Evolutionary conservation across 352 stramenopile genomes (phyloP), one percentile per base, ranked within the genome.

Genomic region (Pythium diclinum): DNA sequence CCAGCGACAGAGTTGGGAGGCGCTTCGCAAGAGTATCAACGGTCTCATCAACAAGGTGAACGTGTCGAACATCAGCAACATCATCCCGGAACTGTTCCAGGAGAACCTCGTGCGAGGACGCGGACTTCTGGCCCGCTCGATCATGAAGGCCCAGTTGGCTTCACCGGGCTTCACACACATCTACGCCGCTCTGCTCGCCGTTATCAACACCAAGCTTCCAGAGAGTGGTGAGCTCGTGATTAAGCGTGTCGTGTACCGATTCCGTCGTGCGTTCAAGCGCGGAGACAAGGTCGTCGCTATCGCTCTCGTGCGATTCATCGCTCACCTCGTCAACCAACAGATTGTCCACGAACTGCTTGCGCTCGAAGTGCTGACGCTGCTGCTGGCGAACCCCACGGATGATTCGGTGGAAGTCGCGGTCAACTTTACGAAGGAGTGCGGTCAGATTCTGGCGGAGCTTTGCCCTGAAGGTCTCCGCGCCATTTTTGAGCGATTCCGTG

Each of bases 171-270:
- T 98, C 71, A 98, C 95, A 52, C 90, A 97, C 77, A 94, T 98
- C 47, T 99, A 99, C 72, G 96, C 97, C 3, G 94, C 95, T 10
- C 68, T 99, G 0, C 83, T 99, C 21, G 92, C 97, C 1, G 97
- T 99, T n/a, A 69, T 99, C 49, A 99, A 99, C 79, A 99, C 96
- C 1, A 99, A 99, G 70, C 88, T 99, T 51, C 98, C 98, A 0
- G 96, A 99, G 72, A 97, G 97, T 53, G 98, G 98, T 30, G 97
- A 99, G 65, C 77, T 98, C 3, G 60, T 98, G 19, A 66, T 98
- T 23, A 95, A 95, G 61, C 81, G 97, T 38, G 85, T 98, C 1
- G 92, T 99, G 32, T 85, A 98, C 44, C 79, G 87, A 23, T 99
- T 99, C 75, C 91, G 97, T 2, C 82, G 91, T 9, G 83, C 92